Evolutionary conservation across 371 early-diverging fungal genomes (phyloP).

Genomic region (Chytridiales sp.): DNA sequence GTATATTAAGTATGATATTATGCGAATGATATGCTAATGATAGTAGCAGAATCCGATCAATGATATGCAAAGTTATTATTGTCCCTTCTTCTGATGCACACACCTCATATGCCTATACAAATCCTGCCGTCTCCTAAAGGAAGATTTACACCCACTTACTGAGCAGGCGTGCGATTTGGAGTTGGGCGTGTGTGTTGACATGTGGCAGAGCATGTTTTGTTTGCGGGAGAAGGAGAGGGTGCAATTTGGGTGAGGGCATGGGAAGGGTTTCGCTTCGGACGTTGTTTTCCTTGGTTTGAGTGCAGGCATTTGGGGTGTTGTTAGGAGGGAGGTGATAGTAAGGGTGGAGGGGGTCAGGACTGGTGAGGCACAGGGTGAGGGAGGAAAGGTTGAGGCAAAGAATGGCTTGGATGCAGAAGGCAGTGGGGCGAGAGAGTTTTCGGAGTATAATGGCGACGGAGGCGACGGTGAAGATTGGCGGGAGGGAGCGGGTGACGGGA

Average conservation of each 20-base stretch:
- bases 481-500: no score
- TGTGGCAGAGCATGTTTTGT: conserved; percentile 14
- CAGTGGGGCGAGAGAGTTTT: no score
- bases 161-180: conserved; percentile 11
- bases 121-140: conserved; percentile 15
- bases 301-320: neutral
- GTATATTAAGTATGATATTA: no score
- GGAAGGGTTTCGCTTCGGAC: conserved; percentile 2
- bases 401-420: no score
- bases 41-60: no score
- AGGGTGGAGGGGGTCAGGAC: neutral
- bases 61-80: no score
- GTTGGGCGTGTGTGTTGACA: conserved; percentile 9
- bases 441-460: no score
- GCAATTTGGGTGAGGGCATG: conserved; percentile 8
- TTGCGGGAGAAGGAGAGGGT: neutral
- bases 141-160: conserved; percentile 6
- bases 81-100: conserved; percentile 5
- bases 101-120: conserved; percentile 6
- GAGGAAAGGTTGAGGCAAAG: neutral
- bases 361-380: neutral
- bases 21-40: no score
- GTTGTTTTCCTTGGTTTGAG: neutral
- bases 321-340: neutral
- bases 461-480: no score